Percentiles rank a stretch among this genome's conserved stretches.
Conservation (phyloP, 805 yeast genomes). For the Kregervanrija pseudodelftensis region DNA sequence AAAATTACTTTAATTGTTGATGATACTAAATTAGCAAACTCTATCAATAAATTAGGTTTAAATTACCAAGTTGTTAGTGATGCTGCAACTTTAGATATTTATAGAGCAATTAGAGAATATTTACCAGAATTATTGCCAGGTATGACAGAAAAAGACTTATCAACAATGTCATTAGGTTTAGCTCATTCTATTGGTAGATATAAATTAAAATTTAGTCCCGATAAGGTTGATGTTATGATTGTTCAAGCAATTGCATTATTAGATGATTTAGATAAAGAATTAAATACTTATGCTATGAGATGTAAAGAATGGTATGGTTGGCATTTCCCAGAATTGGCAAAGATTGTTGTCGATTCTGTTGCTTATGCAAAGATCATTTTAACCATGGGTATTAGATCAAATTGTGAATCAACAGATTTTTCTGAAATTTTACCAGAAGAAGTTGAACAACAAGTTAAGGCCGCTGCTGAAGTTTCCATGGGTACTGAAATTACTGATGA, state of each 20-base stretch:
- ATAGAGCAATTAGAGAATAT: conserved; percentile 91
- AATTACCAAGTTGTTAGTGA: conserved; percentile 87
- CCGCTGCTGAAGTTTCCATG: conserved; percentile 98
- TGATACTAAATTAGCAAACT: conserved; percentile 92
- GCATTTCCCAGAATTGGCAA: conserved; percentile 99
- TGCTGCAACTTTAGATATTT: conserved; percentile 89
- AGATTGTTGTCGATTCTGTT: conserved; percentile 90
- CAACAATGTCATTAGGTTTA: conserved; percentile 95
- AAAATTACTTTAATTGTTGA: conserved; percentile 84
- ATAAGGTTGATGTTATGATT: conserved; percentile 98
- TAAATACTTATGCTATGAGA: conserved; percentile 98
- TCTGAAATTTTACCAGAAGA: conserved; percentile 90
- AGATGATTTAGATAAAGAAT: conserved; percentile 95
- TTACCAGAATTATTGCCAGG: conserved; percentile 94
- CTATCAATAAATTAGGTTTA: conserved; percentile 90
- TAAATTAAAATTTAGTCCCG: conserved; percentile 94
- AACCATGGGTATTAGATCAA: conserved; percentile 89
- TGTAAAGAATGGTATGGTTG: conserved; percentile 99
- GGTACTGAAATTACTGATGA: conserved; percentile 96
- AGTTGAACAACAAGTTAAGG: conserved; percentile 81
- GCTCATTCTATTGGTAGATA: conserved; percentile 99
- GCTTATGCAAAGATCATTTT: conserved; percentile 93
- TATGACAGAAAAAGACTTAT: conserved; percentile 71
- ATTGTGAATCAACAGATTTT: conserved; percentile 85
- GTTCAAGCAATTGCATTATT: conserved; percentile 96